phyloP scores from a whole-genome alignment of 73 alveolate species.

The Diophrys appendiculata region DNA sequence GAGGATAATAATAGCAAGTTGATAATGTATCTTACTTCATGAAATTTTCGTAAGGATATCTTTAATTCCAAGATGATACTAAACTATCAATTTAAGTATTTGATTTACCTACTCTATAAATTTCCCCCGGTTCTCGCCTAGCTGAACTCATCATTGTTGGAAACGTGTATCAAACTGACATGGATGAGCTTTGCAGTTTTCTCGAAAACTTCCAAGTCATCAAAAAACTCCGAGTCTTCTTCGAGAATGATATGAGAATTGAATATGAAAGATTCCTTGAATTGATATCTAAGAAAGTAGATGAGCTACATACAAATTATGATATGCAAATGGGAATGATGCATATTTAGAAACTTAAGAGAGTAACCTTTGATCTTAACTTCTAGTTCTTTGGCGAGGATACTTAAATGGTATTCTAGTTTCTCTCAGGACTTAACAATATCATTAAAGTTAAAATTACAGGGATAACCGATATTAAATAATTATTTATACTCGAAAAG shows the following conservation, averaged over 20 bases:
- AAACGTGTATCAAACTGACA: not conserved
- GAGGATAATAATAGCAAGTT: not conserved
- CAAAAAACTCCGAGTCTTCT: not conserved
- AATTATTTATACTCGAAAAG: not conserved
- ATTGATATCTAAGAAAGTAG: not conserved
- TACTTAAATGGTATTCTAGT: not conserved
- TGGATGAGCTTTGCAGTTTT: not conserved
- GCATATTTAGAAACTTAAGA: not conserved
- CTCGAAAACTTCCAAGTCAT: not conserved
- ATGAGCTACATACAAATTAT: not conserved
- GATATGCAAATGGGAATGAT: not conserved
- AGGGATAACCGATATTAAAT: not conserved
- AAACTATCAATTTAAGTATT: not conserved
- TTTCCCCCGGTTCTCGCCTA: not conserved
- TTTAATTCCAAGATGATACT: not conserved
- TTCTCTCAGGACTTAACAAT: not conserved
- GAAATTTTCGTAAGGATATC: not conserved
- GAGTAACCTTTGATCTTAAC: not conserved
- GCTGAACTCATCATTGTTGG: not conserved
- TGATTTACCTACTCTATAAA: not conserved
- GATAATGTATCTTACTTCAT: not conserved
- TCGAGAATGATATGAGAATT: not conserved
- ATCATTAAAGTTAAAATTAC: not conserved
- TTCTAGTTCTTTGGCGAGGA: not conserved
- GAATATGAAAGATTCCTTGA: not conserved